phyloP scores from a whole-genome alignment of 73 alveolate species.

The Paramecium octaurelia region DNA sequence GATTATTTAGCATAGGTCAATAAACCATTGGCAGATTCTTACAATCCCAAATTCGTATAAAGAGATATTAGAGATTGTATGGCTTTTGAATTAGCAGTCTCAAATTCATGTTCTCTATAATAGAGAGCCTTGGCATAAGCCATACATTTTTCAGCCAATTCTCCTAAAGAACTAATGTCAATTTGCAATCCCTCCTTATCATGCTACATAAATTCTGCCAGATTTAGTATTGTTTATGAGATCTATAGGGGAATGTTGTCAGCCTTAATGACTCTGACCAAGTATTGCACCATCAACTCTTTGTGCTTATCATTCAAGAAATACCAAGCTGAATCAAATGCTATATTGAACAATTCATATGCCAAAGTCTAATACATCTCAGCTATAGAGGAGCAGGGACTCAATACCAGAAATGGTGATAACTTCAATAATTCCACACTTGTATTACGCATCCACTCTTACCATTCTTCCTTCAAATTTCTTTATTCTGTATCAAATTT shows the following conservation, averaged over 20 bases:
- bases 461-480: conserved; percentile 82
- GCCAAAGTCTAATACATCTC: conserved; percentile 90
- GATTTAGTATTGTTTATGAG: conserved; percentile 86
- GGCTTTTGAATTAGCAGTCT: conserved; percentile 72
- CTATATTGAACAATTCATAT: conserved; percentile 90
- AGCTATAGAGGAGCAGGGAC: conserved; percentile 87
- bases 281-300: conserved; percentile 70
- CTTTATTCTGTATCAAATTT: conserved; percentile 45
- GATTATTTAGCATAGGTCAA: conserved; percentile 82
- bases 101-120: conserved; percentile 93
- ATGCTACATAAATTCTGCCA: conserved; percentile 96
- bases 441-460: conserved; percentile 95
- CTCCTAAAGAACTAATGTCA: conserved; percentile 88
- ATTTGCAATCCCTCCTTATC: conserved; percentile 87
- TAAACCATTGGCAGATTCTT: conserved; percentile 97
- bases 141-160: conserved; percentile 93
- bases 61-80: conserved; percentile 46
- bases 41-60: conserved; percentile 83
- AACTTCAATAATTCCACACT: conserved; percentile 79
- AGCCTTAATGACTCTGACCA: conserved; percentile 77
- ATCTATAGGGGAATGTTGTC: conserved; percentile 82
- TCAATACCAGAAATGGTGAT: conserved; percentile 88
- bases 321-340: conserved; percentile 93
- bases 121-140: conserved; percentile 98
- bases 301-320: conserved; percentile 80